Percentiles rank a stretch among this genome's conserved stretches.
Conservation (phyloP, 306 rosid species). For the Prunus davidiana region DNA sequence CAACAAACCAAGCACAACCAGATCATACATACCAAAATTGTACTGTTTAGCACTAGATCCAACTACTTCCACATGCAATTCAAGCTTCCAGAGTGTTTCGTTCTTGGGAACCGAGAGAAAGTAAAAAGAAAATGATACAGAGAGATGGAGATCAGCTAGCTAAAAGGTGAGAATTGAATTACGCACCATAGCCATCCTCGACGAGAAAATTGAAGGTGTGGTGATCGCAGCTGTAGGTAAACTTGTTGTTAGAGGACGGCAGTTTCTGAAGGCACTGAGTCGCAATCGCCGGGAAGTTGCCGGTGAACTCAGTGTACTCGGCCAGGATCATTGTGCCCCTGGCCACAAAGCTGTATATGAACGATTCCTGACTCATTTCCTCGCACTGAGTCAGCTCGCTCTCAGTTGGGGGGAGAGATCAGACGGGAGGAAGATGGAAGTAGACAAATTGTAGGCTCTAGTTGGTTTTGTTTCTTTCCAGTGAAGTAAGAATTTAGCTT, state of each 20-base stretch:
- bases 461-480: conserved; percentile 7
- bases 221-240: conserved; percentile 84
- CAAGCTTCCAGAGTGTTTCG: neutral
- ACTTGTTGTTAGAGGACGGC: conserved; percentile 79
- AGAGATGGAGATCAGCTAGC: conserved; percentile 6
- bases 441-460: conserved; percentile 3
- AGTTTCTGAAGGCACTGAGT: conserved; percentile 85
- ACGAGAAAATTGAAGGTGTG: conserved; percentile 88
- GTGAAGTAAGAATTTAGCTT: neutral
- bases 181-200: conserved; percentile 81
- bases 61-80: conserved; percentile 26
- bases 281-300: conserved; percentile 94
- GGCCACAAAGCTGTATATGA: conserved; percentile 88
- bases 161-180: neutral
- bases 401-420: neutral
- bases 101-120: conserved; percentile 10
- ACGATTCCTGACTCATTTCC: conserved; percentile 77
- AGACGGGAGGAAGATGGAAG: neutral
- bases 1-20: conserved; percentile 11
- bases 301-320: conserved; percentile 91
- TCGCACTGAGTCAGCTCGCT: conserved; percentile 14
- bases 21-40: neutral
- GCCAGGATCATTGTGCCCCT: conserved; percentile 89
- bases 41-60: conserved; percentile 39
- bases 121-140: neutral